Percentiles rank a stretch among this genome's conserved stretches.
These are phyloP conservation scores for Herpetospermum pedunculosum DNA, from an alignment of 306 rosid species.

Conservation along the genomic window DNA sequence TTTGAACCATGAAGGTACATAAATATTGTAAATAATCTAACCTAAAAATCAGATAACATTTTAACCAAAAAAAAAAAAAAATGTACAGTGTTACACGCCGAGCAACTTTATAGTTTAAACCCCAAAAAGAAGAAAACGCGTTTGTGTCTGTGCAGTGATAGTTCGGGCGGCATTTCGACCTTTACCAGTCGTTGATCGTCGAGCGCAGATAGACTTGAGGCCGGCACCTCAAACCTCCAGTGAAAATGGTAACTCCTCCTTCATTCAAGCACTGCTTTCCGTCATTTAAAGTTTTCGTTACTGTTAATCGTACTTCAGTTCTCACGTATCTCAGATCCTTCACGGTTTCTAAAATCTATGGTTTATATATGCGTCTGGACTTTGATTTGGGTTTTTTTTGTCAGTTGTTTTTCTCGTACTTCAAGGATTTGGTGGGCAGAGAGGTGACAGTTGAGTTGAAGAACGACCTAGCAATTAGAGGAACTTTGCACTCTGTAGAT, in stretches of 20 bases:
- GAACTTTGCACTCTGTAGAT: conserved; percentile 87
- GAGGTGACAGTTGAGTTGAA: conserved; percentile 96
- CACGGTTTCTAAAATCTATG: background rate
- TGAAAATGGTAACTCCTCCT: background rate
- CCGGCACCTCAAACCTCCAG: background rate
- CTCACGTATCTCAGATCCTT: background rate
- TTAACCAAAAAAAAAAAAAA: too few relatives aligned
- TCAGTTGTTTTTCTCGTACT: conserved; percentile 95
- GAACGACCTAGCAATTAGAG: conserved; percentile 89
- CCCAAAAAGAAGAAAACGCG: too few relatives aligned
- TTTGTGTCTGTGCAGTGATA: too few relatives aligned
- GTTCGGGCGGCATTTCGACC: background rate
- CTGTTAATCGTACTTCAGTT: background rate
- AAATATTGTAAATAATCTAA: too few relatives aligned
- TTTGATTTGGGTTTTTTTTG: conserved; percentile 10
- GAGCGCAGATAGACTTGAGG: background rate
- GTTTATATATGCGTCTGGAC: background rate
- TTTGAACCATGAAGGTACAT: too few relatives aligned
- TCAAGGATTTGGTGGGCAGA: conserved; percentile 93
- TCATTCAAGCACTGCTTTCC: background rate
- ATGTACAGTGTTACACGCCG: too few relatives aligned
- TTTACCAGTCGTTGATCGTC: background rate
- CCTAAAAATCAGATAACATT: too few relatives aligned
- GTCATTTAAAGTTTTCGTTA: background rate
- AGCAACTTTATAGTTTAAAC: too few relatives aligned